A percentile compares a stretch with the other conserved stretches of the same genome.
These are phyloP conservation scores for Capronia americana DNA, from an alignment of 2,329 filamentous ascomycete genomes.

Conservation along the genomic window DNA sequence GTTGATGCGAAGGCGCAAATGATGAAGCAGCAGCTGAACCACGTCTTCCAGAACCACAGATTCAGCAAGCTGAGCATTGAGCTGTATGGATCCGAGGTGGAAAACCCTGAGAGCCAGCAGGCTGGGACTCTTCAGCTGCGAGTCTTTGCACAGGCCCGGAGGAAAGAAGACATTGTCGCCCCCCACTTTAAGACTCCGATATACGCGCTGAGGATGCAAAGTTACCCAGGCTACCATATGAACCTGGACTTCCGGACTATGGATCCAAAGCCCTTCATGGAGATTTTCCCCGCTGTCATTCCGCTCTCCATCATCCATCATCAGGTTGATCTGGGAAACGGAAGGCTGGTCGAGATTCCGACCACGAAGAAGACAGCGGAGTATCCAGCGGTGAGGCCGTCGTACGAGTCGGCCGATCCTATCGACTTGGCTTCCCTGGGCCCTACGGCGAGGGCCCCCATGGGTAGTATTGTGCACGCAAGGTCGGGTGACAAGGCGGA, in stretches of 20 bases:
- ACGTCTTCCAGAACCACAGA: conserved; percentile 37
- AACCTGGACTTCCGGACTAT: neutral
- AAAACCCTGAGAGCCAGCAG: conserved; percentile 45
- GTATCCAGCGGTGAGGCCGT: too few relatives aligned
- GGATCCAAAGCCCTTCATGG: neutral
- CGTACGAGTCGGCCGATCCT: too few relatives aligned
- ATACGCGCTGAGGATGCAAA: neutral
- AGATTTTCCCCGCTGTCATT: neutral
- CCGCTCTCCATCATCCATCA: too few relatives aligned
- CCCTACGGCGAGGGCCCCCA: too few relatives aligned
- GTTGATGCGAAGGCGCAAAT: conserved; percentile 37
- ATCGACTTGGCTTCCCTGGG: too few relatives aligned
- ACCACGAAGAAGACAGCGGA: too few relatives aligned
- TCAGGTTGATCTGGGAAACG: too few relatives aligned
- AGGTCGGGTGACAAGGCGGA: too few relatives aligned
- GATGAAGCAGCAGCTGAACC: conserved; percentile 48
- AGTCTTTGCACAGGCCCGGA: conserved; percentile 51
- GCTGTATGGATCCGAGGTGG: conserved; percentile 27
- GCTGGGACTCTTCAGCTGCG: conserved; percentile 44
- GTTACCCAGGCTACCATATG: neutral
- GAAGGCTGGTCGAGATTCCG: too few relatives aligned
- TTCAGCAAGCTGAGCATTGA: conserved; percentile 34
- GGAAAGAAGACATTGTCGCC: conserved; percentile 40
- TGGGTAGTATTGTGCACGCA: too few relatives aligned
- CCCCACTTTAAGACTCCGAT: conserved; percentile 14